Evolutionary conservation across 2,329 filamentous ascomycete species (phyloP).

Genomic region (Fusarium illudens): DNA sequence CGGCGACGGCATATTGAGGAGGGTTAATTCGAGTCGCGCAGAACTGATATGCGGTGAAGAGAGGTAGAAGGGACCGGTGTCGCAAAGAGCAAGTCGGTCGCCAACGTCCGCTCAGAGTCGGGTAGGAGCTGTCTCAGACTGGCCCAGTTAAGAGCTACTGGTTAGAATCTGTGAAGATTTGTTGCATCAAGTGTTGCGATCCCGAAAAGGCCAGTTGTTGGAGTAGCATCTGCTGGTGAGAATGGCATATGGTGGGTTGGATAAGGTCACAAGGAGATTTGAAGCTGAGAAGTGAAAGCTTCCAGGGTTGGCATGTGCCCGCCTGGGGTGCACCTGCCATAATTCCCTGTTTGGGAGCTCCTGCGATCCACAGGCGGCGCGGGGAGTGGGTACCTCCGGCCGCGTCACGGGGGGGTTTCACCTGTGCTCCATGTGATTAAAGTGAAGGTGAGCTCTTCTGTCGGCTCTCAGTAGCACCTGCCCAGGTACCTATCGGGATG

Average conservation of each 20-base stretch:
- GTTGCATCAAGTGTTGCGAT: not conserved
- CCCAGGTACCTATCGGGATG: not conserved
- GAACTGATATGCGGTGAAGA: not conserved
- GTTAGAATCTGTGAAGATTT: not conserved
- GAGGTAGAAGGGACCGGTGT: not conserved
- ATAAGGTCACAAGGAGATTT: constrained; percentile 11
- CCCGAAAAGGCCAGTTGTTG: not conserved
- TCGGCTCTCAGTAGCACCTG: not conserved
- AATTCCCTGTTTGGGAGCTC: constrained; percentile 12
- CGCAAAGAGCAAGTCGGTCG: constrained; percentile 11
- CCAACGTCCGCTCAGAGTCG: constrained; percentile 15
- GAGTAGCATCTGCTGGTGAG: not conserved
- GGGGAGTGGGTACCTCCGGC: constrained; percentile 25
- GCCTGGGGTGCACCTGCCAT: constrained; percentile 34
- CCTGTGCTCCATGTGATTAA: constrained; percentile 25
- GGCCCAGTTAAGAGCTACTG: not conserved
- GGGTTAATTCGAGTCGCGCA: not conserved
- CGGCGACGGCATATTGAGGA: constrained; percentile 40
- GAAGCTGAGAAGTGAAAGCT: constrained; percentile 16
- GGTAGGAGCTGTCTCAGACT: constrained; percentile 10
- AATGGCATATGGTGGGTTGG: not conserved
- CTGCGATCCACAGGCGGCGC: constrained; percentile 25
- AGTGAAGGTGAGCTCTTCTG: not conserved
- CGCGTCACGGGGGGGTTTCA: constrained; percentile 24
- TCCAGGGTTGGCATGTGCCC: constrained; percentile 35